Conservation (phyloP, 192 early-diverging fungal genomes). For the Lobosporangium transversale region DNA sequence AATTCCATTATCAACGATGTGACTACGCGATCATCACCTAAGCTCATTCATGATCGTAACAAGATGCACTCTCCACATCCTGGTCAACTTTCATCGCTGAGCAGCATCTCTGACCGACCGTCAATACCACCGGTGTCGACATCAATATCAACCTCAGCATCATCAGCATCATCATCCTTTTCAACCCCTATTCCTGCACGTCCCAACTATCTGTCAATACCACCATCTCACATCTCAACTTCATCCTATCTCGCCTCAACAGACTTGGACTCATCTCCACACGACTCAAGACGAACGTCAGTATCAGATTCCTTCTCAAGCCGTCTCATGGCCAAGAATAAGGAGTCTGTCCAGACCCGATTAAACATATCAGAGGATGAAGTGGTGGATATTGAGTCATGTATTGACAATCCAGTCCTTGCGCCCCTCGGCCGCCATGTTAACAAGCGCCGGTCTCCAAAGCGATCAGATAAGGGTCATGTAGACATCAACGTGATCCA, state of each 20-base stretch:
- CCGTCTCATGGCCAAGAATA: slow-evolving; percentile 19
- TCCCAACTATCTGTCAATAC: no score
- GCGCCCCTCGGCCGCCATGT: slow-evolving; percentile 63
- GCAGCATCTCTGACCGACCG: background rate
- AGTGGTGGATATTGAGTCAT: slow-evolving; percentile 63
- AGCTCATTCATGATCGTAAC: background rate
- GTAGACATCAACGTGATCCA: slow-evolving; percentile 41
- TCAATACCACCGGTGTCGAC: background rate
- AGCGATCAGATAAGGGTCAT: slow-evolving; percentile 26
- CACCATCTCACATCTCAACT: background rate
- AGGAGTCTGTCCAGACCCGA: background rate
- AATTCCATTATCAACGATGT: background rate
- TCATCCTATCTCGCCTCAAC: background rate
- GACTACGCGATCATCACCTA: background rate
- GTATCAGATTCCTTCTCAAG: slow-evolving; percentile 16
- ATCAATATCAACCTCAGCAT: background rate
- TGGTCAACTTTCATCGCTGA: background rate
- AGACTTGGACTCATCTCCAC: background rate
- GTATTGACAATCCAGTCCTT: slow-evolving; percentile 64
- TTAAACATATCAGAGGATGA: slow-evolving; percentile 6
- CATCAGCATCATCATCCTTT: background rate
- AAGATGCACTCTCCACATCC: background rate
- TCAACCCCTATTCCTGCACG: background rate
- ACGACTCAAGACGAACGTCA: background rate
- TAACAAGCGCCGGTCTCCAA: slow-evolving; percentile 21